Conservation (phyloP, 106 monocot genomes). For the Platanthera zijinensis region DNA sequence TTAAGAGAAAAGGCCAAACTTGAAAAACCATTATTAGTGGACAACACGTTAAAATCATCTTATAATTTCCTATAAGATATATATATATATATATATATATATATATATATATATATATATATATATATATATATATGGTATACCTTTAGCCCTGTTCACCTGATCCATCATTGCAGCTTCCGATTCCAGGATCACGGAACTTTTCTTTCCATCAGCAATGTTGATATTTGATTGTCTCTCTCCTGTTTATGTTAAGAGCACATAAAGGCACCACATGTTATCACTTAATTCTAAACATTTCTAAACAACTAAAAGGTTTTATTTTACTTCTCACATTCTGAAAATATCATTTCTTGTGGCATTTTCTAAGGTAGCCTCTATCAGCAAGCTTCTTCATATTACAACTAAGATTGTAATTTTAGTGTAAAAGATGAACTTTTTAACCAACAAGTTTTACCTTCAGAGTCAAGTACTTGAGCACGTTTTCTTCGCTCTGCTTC, state of each 20-base stretch:
- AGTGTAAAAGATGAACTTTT: constrained; percentile 1
- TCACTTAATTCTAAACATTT: background rate
- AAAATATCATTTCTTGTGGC: background rate
- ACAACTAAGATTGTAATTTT: background rate
- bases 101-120: no score
- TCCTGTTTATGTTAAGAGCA: constrained; percentile 42
- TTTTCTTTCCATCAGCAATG: constrained; percentile 70
- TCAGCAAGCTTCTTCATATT: constrained; percentile 2
- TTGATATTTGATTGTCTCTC: constrained; percentile 84
- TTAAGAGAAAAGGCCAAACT: background rate
- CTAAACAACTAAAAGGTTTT: background rate
- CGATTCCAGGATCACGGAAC: constrained; percentile 59
- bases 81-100: no score
- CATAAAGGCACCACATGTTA: background rate
- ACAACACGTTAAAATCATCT: no score
- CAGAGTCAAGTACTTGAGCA: constrained; percentile 94
- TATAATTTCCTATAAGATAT: no score
- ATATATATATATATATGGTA: background rate
- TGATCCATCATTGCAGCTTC: constrained; percentile 32
- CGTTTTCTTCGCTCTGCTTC: constrained; percentile 96
- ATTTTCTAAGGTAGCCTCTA: background rate
- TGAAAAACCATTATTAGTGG: background rate
- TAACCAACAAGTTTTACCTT: constrained; percentile 45
- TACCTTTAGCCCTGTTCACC: constrained; percentile 15
- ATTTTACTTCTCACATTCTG: no score